Base-by-base conservation (phyloP, 225 moss, liverwort and hornwort species). In the Neckera pumila region DNA sequence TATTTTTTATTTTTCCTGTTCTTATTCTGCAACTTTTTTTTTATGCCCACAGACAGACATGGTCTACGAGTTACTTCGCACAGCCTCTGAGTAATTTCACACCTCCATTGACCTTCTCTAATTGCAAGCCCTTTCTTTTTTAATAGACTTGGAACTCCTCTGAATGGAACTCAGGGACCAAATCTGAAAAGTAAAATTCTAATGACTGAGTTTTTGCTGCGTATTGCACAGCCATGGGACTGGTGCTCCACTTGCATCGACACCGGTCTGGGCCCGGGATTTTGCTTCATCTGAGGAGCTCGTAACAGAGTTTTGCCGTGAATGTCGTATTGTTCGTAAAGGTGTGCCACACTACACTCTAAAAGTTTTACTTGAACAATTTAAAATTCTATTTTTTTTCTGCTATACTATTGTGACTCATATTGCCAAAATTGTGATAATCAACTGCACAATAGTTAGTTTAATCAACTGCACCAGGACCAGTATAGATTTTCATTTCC, bases 11-110 rank as follows among this genome's bases (percentile, higher is more conserved):
- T 33, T 43, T 17, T 64, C 43, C 31, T 75, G 34, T 78, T 56
- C 88, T 90, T 22, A 88, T 53, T 45, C n/a, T 85, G 28, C 53
- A 18, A 82, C 80, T 73, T 84, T 18, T 88, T 88, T 53, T 83
- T 51, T 83, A 28, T 87, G 56, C 80, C 28, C 89, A 89, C 94
- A 98, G 98, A 98, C 98, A 81, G 98, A 98, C 87, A 98, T 98
- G 98, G 96, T 98, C 69, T 98, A 98, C 78, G 98, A 98, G 86
- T 87, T 98, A 47, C 97, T 98, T 61, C 94, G 98, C 87, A 96
- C 98, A 40, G 86, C 96, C 47, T 92, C 95, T 72, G 96, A 96
- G 98, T 98, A 93, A 71, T 51, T 40, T 40, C 53, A 65, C 38
- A 53, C 58, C 57, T 66, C 53, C 69, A 38, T 77, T 79, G 12